Evolutionary conservation across 306 rosid species (phyloP).

Genomic region (Argentina anserina): DNA sequence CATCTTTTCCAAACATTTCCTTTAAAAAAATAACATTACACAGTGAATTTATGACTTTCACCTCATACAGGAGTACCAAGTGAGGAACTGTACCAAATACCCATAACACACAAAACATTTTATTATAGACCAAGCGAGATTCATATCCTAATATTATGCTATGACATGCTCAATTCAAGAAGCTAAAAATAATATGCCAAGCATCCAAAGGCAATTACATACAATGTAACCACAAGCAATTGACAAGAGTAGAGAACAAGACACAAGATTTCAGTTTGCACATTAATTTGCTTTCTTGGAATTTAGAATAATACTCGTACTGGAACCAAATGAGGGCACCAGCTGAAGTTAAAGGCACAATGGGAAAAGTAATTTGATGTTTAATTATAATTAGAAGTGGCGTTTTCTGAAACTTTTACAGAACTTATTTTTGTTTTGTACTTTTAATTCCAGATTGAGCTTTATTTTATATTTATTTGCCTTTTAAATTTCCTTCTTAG

Average conservation of each 20-base stretch:
- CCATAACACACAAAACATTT: background rate
- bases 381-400: background rate
- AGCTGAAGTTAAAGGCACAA: background rate
- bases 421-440: background rate
- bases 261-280: background rate
- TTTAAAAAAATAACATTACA: conserved; percentile 15
- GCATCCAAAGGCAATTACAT: background rate
- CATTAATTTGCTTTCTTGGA: background rate
- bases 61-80: background rate
- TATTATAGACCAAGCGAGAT: background rate
- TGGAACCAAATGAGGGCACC: background rate
- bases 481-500: background rate
- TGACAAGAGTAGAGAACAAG: background rate
- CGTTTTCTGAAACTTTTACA: background rate
- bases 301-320: background rate
- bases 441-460: background rate
- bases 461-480: background rate
- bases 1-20: conserved; percentile 97
- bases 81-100: background rate
- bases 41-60: background rate
- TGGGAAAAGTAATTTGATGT: background rate
- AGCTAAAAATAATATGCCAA: conserved; percentile 1
- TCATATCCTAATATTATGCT: background rate
- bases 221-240: background rate
- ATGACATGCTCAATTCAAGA: background rate